Conservation (phyloP, 345 rosid genomes). For the Corchorus olitorius region DNA sequence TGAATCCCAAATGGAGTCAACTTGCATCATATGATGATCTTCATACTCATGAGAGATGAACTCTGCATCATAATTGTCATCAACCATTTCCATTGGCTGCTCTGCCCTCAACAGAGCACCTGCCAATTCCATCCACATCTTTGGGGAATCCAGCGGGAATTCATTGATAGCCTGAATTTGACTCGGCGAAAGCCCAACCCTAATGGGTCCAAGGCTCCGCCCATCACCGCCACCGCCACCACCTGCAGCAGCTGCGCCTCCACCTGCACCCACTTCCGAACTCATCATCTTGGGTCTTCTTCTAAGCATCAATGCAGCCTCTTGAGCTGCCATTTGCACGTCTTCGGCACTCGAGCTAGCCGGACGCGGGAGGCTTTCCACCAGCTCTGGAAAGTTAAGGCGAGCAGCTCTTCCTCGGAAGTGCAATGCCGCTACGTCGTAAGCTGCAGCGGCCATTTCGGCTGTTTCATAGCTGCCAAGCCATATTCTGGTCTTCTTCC, state of each 20-base stretch:
- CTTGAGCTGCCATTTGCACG: conserved; percentile 77
- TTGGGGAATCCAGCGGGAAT: conserved; percentile 76
- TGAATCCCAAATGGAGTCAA: conserved; percentile 47
- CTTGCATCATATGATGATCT: conserved; percentile 17
- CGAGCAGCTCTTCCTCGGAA: conserved; percentile 73
- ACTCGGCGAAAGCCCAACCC: conserved; percentile 63
- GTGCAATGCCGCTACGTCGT: conserved; percentile 83
- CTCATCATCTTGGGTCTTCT: conserved; percentile 21
- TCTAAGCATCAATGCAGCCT: conserved; percentile 48
- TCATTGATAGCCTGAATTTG: conserved; percentile 88
- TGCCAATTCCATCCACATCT: conserved; percentile 60
- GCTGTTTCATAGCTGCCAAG: conserved; percentile 85
- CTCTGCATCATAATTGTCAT: conserved; percentile 1
- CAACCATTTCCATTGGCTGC: not conserved
- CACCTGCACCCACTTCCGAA: not conserved
- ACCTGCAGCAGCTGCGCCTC: not conserved
- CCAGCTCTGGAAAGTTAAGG: conserved; percentile 80
- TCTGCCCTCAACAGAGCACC: conserved; percentile 27
- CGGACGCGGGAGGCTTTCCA: conserved; percentile 59
- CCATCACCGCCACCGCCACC: conserved; percentile 4
- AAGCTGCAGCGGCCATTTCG: conserved; percentile 96
- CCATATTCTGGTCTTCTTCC: conserved; percentile 85
- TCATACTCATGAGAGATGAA: conserved; percentile 6
- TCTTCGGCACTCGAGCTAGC: conserved; percentile 59
- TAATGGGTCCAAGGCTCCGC: conserved; percentile 35